Conservation (phyloP, 202 grass and related monocot species). For the Dendrocalamus latiflorus region DNA sequence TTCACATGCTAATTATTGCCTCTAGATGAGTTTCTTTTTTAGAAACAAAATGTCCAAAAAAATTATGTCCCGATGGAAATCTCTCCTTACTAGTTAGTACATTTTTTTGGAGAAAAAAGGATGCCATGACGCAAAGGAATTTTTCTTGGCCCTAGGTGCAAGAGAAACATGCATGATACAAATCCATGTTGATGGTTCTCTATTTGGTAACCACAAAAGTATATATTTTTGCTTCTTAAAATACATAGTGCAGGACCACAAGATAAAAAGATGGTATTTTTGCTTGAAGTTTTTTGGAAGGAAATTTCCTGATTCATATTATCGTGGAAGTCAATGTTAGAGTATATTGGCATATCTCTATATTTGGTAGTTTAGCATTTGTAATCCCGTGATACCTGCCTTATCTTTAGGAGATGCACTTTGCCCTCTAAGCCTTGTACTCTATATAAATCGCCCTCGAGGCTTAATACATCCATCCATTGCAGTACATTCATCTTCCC, state of each 20-base stretch:
- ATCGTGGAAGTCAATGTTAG: no score
- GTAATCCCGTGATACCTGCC: no score
- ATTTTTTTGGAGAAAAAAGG: neutral
- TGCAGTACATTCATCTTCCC: no score
- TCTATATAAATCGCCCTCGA: no score
- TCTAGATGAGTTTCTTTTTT: neutral
- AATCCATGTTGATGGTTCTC: neutral
- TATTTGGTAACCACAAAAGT: neutral
- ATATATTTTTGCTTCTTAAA: neutral
- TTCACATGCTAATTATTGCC: neutral
- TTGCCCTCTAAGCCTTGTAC: no score
- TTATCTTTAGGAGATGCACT: no score
- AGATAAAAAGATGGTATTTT: neutral
- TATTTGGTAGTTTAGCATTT: no score
- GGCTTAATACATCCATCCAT: no score
- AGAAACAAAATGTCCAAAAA: neutral
- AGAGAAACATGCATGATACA: neutral
- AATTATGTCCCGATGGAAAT: neutral
- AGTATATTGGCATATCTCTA: no score
- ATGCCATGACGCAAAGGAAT: neutral
- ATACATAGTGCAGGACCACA: slow-evolving; percentile 3
- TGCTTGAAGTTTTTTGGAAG: no score
- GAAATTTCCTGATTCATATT: no score
- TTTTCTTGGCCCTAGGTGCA: neutral
- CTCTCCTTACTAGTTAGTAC: neutral